Conservation (phyloP, 2,329 filamentous ascomycete species). For the Exophiala spinifera region DNA sequence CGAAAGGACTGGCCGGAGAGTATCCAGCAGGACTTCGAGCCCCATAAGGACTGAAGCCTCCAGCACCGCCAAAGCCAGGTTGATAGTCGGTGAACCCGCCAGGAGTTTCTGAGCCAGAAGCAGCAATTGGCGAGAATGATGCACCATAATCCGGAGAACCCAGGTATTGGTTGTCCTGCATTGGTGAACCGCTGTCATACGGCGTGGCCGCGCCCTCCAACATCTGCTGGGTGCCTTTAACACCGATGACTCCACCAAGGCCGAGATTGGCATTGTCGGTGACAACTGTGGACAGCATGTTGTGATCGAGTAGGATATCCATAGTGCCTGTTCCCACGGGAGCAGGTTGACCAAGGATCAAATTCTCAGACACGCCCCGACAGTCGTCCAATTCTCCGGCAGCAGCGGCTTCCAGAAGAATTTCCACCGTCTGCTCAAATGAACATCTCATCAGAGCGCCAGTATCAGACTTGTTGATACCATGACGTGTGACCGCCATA, state of each 20-base stretch:
- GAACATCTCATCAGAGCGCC: slow-evolving; percentile 99
- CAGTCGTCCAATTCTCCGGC: slow-evolving; percentile 96
- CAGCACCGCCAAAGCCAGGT: slow-evolving; percentile 59
- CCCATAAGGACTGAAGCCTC: slow-evolving; percentile 65
- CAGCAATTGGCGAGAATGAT: slow-evolving; percentile 69
- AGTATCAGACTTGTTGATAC: slow-evolving; percentile 97
- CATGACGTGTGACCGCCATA: slow-evolving; percentile 94
- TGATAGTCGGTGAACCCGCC: slow-evolving; percentile 64
- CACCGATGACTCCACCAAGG: slow-evolving; percentile 73
- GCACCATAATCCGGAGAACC: slow-evolving; percentile 63
- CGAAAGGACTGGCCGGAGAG: slow-evolving; percentile 73
- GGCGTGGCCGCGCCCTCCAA: slow-evolving; percentile 84
- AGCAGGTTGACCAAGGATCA: slow-evolving; percentile 95
- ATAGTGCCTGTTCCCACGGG: slow-evolving; percentile 97
- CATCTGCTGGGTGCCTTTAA: slow-evolving; percentile 49
- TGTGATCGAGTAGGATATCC: slow-evolving; percentile 86
- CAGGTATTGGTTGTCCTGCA: slow-evolving; percentile 58
- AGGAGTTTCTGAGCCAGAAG: slow-evolving; percentile 61
- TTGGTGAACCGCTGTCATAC: slow-evolving; percentile 72
- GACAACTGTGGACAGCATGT: slow-evolving; percentile 92
- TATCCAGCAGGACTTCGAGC: slow-evolving; percentile 63
- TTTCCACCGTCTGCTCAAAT: slow-evolving; percentile 98
- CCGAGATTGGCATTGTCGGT: slow-evolving; percentile 86
- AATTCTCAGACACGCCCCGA: slow-evolving; percentile 95
- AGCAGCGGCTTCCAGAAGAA: slow-evolving; percentile 90